Evolutionary conservation across 441 rosid genomes (phyloP).

Genomic region (Erodium texanum): DNA sequence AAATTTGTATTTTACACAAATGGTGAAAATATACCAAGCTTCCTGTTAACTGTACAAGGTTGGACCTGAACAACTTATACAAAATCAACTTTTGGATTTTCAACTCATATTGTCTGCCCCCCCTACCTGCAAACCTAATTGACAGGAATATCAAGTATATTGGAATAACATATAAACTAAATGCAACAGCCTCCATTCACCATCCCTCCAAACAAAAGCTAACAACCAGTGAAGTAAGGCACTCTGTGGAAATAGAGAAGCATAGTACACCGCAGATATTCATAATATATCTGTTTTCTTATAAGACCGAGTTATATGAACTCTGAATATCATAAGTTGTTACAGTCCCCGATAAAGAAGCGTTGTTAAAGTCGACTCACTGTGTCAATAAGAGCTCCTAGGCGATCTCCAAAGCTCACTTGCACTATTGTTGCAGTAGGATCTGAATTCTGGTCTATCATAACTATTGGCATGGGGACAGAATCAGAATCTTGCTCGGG

Average conservation of each 20-base stretch:
- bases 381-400: slow-evolving; percentile 92
- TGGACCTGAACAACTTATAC: neutral
- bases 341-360: neutral
- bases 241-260: neutral
- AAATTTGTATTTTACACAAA: neutral
- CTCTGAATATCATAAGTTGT: neutral
- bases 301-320: neutral
- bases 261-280: neutral
- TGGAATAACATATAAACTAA: neutral
- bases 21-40: neutral
- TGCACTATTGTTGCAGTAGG: slow-evolving; percentile 72
- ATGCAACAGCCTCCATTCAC: neutral
- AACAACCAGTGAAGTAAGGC: neutral
- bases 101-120: neutral
- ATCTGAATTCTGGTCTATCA: slow-evolving; percentile 84
- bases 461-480: slow-evolving; percentile 59
- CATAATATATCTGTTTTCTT: neutral
- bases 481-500: slow-evolving; percentile 41
- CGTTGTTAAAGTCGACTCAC: slow-evolving; percentile 26
- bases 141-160: neutral
- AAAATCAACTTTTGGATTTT: neutral
- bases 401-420: slow-evolving; percentile 90
- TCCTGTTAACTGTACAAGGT: neutral
- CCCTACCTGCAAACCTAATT: neutral
- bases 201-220: neutral